Conservation (phyloP, 805 yeast genomes). For the Candida parachauliodes region DNA sequence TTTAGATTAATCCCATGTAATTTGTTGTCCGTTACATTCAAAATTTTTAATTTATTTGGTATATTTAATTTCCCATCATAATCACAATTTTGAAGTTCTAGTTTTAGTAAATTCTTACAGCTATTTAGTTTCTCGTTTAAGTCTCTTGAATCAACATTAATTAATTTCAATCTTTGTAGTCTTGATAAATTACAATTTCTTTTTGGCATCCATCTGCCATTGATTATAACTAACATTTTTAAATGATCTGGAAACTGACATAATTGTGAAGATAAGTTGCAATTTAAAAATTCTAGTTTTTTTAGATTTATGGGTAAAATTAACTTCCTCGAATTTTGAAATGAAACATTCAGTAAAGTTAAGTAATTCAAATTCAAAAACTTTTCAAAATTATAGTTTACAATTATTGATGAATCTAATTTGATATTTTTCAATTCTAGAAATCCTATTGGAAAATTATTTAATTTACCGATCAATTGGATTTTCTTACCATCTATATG, state of each 20-base stretch:
- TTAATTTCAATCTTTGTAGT: slow-evolving; percentile 6
- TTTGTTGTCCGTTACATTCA: slow-evolving; percentile 1
- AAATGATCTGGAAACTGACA: slow-evolving; percentile 10
- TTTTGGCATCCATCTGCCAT: slow-evolving; percentile 9
- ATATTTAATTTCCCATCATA: background rate
- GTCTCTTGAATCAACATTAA: slow-evolving; percentile 9
- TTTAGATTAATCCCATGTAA: background rate
- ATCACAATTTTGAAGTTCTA: slow-evolving; percentile 6
- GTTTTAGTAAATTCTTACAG: slow-evolving; percentile 3
- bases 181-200: slow-evolving; percentile 6
- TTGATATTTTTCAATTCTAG: slow-evolving; percentile 9
- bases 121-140: slow-evolving; percentile 5
- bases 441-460: slow-evolving; percentile 9
- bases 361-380: slow-evolving; percentile 3
- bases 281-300: slow-evolving; percentile 9
- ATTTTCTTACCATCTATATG: slow-evolving; percentile 6
- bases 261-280: slow-evolving; percentile 8
- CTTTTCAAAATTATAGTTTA: slow-evolving; percentile 7
- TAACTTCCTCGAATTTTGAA: slow-evolving; percentile 7
- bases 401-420: slow-evolving; percentile 9
- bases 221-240: slow-evolving; percentile 3
- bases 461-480: slow-evolving; percentile 7
- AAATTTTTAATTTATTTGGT: slow-evolving; percentile 4
- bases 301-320: slow-evolving; percentile 5
- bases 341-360: slow-evolving; percentile 6